A percentile compares a stretch with the other conserved stretches of the same genome.
Evolutionary conservation across 2,329 filamentous ascomycete genomes (phyloP).

Genomic region (Fusarium temperatum): DNA sequence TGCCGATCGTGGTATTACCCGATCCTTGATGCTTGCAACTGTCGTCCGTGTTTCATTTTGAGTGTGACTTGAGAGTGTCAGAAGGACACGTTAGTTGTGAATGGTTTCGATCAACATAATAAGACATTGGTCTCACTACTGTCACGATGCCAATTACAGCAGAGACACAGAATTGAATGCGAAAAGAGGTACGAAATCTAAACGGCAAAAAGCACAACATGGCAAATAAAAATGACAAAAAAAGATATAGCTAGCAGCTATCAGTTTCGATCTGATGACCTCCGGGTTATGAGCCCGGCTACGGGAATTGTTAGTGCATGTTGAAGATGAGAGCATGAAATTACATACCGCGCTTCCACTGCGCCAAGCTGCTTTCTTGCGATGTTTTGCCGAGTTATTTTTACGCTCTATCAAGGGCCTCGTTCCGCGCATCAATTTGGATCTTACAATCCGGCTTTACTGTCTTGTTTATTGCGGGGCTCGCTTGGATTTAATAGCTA

Average conservation of each 20-base stretch:
- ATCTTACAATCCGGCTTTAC: no score
- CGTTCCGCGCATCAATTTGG: background rate
- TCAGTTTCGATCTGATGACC: conserved; percentile 24
- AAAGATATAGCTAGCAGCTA: conserved; percentile 16
- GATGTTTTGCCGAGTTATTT: background rate
- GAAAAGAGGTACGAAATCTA: accelerated
- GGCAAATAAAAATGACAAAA: background rate
- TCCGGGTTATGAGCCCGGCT: conserved; percentile 36
- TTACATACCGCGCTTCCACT: conserved; percentile 26
- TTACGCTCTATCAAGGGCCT: background rate
- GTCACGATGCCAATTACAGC: background rate
- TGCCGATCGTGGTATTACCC: background rate
- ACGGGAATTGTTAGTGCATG: background rate
- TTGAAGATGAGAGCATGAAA: background rate
- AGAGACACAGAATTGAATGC: no score
- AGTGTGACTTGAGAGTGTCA: no score
- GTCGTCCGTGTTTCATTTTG: accelerated
- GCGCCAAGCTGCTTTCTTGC: conserved; percentile 27
- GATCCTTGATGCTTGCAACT: background rate
- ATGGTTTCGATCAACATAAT: accelerated
- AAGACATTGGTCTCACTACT: no score
- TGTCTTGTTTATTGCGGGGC: background rate
- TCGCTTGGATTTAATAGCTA: background rate
- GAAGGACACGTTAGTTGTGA: accelerated
- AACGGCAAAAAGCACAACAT: accelerated